These are phyloP conservation scores for Scenedesmus sp. DNA, from an alignment of 163 green algal species.

Conservation along the genomic window DNA sequence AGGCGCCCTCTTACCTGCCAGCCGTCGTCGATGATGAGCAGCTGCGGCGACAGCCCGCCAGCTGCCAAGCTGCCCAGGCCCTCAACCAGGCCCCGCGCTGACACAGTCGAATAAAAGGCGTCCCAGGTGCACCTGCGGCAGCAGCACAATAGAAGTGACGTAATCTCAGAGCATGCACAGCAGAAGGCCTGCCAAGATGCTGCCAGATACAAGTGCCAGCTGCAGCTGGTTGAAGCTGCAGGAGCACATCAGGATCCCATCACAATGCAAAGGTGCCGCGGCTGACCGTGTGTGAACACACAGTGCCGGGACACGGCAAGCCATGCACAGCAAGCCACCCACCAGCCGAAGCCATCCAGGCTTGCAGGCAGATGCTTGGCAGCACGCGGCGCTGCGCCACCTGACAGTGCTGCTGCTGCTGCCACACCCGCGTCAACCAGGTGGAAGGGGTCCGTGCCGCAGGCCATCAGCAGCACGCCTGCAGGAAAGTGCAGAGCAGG, in stretches of 20 bases:
- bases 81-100: constrained; percentile 81
- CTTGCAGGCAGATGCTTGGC: constrained; percentile 82
- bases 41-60: constrained; percentile 79
- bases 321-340: neutral
- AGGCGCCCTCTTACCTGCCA: constrained; percentile 81
- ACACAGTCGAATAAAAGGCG: constrained; percentile 95
- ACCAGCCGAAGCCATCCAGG: constrained; percentile 93
- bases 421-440: constrained; percentile 80
- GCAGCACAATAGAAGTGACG: neutral
- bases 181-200: neutral
- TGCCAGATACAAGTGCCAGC: neutral
- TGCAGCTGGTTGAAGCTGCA: neutral
- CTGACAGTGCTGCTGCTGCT: constrained; percentile 73
- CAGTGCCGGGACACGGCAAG: neutral
- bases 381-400: constrained; percentile 68
- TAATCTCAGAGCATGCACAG: neutral
- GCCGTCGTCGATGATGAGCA: constrained; percentile 98
- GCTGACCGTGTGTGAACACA: neutral
- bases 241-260: neutral
- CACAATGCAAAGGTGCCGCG: too few relatives aligned
- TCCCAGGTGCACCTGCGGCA: constrained; percentile 93
- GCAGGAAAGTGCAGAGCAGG: neutral
- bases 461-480: constrained; percentile 70
- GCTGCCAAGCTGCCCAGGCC: constrained; percentile 82
- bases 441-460: constrained; percentile 73